A percentile compares a stretch with the other conserved stretches of the same genome.
Evolutionary conservation across 2,329 filamentous ascomycete species (phyloP).

Genomic region (Colletotrichum karsti): DNA sequence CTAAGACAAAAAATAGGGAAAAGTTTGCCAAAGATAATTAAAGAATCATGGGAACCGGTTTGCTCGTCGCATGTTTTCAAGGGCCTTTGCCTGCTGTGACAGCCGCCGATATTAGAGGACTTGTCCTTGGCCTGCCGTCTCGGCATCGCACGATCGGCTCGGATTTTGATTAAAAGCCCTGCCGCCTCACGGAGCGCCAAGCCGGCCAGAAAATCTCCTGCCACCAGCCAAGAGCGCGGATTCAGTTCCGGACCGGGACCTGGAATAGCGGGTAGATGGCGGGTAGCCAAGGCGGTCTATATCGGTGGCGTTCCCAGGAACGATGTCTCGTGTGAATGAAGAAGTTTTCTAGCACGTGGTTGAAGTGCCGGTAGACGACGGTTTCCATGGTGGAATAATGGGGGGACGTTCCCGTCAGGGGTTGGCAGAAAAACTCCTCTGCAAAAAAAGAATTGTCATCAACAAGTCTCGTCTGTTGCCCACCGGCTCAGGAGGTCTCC

Average conservation of each 20-base stretch:
- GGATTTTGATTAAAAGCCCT: background rate
- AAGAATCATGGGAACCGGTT: background rate
- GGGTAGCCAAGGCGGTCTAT: background rate
- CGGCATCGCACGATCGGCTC: constrained; percentile 1
- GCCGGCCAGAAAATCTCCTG: background rate
- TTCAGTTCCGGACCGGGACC: background rate
- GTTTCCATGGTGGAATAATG: background rate
- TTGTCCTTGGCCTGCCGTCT: background rate
- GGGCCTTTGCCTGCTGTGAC: background rate
- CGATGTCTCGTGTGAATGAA: background rate
- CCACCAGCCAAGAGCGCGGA: background rate
- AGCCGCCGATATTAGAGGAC: background rate
- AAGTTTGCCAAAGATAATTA: background rate
- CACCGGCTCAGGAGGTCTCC: background rate
- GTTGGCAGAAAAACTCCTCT: background rate
- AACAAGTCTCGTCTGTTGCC: background rate
- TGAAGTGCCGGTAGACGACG: background rate
- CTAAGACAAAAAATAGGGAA: background rate
- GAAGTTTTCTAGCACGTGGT: background rate
- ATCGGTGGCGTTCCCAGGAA: background rate
- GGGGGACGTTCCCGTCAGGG: background rate
- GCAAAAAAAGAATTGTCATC: background rate
- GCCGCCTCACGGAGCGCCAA: constrained; percentile 8
- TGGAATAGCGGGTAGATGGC: background rate
- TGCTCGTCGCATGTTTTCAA: background rate